Percentiles rank a stretch among this genome's conserved stretches.
Conservation (phyloP, 2,329 filamentous ascomycete genomes). For the Tolypocladium album region DNA sequence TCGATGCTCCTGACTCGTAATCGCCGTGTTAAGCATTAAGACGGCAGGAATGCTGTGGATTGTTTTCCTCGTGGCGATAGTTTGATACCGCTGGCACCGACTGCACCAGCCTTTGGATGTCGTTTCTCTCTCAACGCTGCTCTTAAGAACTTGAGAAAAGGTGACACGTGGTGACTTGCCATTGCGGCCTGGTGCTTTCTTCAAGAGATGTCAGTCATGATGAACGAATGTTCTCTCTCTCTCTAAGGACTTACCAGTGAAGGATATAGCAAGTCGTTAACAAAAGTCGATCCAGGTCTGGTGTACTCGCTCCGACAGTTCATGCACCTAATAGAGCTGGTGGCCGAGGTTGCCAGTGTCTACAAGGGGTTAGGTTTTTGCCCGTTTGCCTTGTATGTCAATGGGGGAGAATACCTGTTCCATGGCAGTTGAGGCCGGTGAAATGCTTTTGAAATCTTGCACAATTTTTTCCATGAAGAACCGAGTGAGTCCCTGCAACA, state of each 20-base stretch:
- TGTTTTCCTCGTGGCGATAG: slow-evolving; percentile 72
- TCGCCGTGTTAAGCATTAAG: slow-evolving; percentile 79
- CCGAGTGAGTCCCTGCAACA: slow-evolving; percentile 77
- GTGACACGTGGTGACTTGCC: slow-evolving; percentile 44
- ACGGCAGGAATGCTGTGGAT: slow-evolving; percentile 75
- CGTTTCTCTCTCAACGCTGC: slow-evolving; percentile 80
- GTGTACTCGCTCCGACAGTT: slow-evolving; percentile 82
- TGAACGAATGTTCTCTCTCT: neutral
- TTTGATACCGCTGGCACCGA: slow-evolving; percentile 82
- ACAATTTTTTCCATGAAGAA: slow-evolving; percentile 78
- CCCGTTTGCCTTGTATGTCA: slow-evolving; percentile 8
- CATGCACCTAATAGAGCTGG: slow-evolving; percentile 69
- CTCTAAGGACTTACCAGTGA: slow-evolving; percentile 16
- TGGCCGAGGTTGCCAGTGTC: slow-evolving; percentile 58
- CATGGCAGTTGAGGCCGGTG: slow-evolving; percentile 50
- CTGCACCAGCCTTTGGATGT: slow-evolving; percentile 90
- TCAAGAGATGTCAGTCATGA: neutral
- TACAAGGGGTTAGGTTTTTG: neutral
- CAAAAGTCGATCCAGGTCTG: slow-evolving; percentile 65
- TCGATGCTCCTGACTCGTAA: slow-evolving; percentile 60
- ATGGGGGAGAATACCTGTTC: slow-evolving; percentile 45
- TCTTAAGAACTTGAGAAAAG: slow-evolving; percentile 89
- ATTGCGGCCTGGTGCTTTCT: slow-evolving; percentile 39
- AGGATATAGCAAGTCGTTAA: slow-evolving; percentile 81
- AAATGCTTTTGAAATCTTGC: slow-evolving; percentile 62